Conservation (phyloP, 202 grass and related monocot species). For the Cymbopogon flexuosus region DNA sequence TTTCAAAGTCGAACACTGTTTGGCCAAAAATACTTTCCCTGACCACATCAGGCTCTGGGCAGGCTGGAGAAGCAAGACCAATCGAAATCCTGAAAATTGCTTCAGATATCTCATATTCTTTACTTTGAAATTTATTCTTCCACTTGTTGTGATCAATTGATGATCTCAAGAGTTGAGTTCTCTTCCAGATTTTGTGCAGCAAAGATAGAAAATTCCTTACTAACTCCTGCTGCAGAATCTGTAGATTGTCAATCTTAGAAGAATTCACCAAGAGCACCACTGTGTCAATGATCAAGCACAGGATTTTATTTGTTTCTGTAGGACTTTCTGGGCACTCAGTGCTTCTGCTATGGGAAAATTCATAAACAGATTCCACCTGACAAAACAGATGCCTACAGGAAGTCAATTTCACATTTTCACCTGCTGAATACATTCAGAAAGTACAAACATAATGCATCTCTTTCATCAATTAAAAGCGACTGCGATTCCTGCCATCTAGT, state of each 20-base stretch:
- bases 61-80: constrained; percentile 23
- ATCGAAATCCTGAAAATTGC: constrained; percentile 86
- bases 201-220: constrained; percentile 32
- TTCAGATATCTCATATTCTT: constrained; percentile 43
- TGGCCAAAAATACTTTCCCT: constrained; percentile 52
- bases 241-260: constrained; percentile 25
- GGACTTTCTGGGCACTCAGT: background rate
- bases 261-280: constrained; percentile 54
- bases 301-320: constrained; percentile 24
- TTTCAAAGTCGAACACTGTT: constrained; percentile 31
- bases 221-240: constrained; percentile 33
- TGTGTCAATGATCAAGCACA: constrained; percentile 38
- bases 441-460: background rate
- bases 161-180: background rate
- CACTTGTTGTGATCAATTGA: constrained; percentile 5
- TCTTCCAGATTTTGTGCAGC: constrained; percentile 47
- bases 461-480: background rate
- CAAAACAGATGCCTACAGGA: constrained; percentile 36
- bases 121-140: constrained; percentile 40
- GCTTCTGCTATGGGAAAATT: background rate
- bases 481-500: background rate
- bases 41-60: constrained; percentile 28
- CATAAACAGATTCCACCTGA: constrained; percentile 31
- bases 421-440: constrained; percentile 16
- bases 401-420: constrained; percentile 4